Base-by-base conservation (phyloP, 2,329 filamentous ascomycete species). In the Neospermospora avenae region DNA sequence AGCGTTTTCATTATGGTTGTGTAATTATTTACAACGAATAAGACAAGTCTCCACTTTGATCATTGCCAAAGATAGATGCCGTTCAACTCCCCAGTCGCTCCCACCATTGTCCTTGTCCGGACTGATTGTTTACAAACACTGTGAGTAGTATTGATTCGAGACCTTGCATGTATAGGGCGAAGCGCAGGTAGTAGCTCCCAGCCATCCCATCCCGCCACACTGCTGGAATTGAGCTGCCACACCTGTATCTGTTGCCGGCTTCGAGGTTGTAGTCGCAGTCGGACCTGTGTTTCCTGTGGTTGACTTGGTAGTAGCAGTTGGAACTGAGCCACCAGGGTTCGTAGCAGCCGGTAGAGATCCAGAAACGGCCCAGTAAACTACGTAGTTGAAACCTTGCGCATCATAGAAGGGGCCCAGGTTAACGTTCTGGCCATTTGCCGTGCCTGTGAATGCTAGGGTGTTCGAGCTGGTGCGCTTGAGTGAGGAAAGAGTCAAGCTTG, bases 91-190 rank as follows among this genome's bases (percentile, higher is more conserved):
- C n/a, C n/a, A n/a, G n/a, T n/a, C n/a, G n/a, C n/a, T n/a, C n/a
- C n/a, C n/a, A n/a, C n/a, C n/a, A n/a, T n/a, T n/a, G n/a, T n/a
- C n/a, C n/a, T n/a, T n/a, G n/a, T n/a, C n/a, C n/a, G n/a, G n/a
- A n/a, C n/a, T n/a, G n/a, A n/a, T 8, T 42, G 2, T 22, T 53
- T 61, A 65, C 56, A 67, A 54, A 35, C 65, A 67, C 53, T 67
- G 65, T 1, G 61, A 62, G 51, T 65, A 65, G 44, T 62, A 67
- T 4, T 60, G 52, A 54, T 56, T 65, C n/a, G 55, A 18, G 35
- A 24, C 51, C 16, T 54, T 58, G 28, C 65, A 67, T 28, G 59
- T 65, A 41, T 57, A 64, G 11, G 49, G 49, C 22, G 45, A 44
- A 4, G 25, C 59, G 46, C 65, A 67, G 41, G 24, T 54, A 6